phyloP scores from a whole-genome alignment of 306 rosid genomes.

The Rosa persica region DNA sequence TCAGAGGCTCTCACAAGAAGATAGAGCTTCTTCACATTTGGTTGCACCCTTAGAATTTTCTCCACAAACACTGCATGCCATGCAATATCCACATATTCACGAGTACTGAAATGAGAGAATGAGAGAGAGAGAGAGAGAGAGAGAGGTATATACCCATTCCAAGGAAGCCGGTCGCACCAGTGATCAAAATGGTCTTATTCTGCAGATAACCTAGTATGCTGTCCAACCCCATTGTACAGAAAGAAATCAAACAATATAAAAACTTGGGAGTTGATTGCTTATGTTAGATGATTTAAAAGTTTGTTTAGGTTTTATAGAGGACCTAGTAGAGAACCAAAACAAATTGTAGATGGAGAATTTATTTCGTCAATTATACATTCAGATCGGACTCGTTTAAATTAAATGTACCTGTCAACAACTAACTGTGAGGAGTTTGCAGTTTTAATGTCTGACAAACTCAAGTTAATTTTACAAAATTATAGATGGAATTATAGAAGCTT shows the following conservation, averaged over 20 bases:
- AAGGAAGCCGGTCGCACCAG: slow-evolving; percentile 31
- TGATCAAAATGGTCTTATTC: slow-evolving; percentile 30
- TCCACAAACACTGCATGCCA: slow-evolving; percentile 28
- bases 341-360: too few relatives aligned
- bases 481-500: too few relatives aligned
- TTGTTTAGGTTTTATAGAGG: too few relatives aligned
- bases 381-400: too few relatives aligned
- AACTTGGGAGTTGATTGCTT: not conserved
- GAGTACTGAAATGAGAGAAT: not conserved
- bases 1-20: slow-evolving; percentile 31
- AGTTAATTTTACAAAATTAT: too few relatives aligned
- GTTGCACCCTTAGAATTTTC: slow-evolving; percentile 26
- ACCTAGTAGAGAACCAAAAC: too few relatives aligned
- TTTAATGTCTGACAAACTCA: too few relatives aligned
- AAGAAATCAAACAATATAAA: not conserved
- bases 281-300: too few relatives aligned
- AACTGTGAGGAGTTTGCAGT: too few relatives aligned
- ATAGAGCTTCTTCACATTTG: slow-evolving; percentile 26
- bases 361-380: too few relatives aligned
- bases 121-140: not conserved
- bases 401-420: too few relatives aligned
- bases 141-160: slow-evolving; percentile 8
- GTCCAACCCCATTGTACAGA: slow-evolving; percentile 32
- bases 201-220: slow-evolving; percentile 15
- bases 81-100: not conserved